phyloP scores from a whole-genome alignment of 225 moss, liverwort and hornwort genomes.

The Ulota crispa region DNA sequence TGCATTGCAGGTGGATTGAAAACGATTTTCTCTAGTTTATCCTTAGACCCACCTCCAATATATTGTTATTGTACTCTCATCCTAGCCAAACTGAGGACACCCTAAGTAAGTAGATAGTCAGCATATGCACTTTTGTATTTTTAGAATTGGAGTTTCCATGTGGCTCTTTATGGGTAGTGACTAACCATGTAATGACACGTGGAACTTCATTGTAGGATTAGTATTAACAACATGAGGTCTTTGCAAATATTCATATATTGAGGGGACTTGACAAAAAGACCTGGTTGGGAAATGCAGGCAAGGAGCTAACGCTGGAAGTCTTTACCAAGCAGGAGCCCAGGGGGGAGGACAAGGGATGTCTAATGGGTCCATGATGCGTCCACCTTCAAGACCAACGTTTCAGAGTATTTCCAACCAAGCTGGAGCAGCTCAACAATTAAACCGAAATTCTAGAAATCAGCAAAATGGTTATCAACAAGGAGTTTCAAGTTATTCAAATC shows the following conservation, averaged over 20 bases:
- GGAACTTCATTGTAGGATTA: no score
- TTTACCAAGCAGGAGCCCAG: neutral
- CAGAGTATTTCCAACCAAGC: neutral
- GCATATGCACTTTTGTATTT: no score
- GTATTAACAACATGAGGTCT: neutral
- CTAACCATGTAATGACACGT: no score
- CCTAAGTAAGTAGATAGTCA: no score
- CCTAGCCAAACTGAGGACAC: no score
- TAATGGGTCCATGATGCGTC: neutral
- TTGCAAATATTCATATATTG: neutral
- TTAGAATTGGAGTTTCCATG: no score
- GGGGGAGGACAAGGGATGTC: neutral
- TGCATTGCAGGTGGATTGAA: no score
- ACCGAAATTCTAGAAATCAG: neutral
- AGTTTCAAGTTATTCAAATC: neutral
- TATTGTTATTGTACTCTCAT: no score
- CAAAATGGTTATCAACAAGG: neutral
- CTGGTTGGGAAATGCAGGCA: neutral
- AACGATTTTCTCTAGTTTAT: no score
- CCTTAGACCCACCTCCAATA: no score
- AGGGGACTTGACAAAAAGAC: neutral
- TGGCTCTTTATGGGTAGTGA: no score
- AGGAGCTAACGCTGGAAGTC: neutral
- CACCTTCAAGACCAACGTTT: neutral
- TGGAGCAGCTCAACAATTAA: neutral